phyloP scores from a whole-genome alignment of 768 basidiomycete genomes.

The Mrakia blollopis region DNA sequence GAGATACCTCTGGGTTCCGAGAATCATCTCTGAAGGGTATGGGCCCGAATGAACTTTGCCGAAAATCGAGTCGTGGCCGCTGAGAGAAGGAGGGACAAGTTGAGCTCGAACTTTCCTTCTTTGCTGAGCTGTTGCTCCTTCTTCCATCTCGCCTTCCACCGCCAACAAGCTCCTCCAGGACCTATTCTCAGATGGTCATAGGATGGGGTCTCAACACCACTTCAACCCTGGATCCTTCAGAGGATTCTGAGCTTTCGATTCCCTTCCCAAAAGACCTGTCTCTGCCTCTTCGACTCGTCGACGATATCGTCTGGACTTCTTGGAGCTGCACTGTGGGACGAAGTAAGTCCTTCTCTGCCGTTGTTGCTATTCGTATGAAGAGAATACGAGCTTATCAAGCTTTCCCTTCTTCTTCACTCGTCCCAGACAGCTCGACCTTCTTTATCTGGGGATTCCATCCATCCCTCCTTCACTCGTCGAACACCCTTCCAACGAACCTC shows the following conservation, averaged over 20 bases:
- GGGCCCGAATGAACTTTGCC: too few relatives aligned
- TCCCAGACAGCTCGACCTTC: not conserved
- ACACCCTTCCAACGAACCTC: not conserved
- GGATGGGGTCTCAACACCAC: slow-evolving; percentile 8
- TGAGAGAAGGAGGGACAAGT: too few relatives aligned
- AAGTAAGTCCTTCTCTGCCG: not conserved
- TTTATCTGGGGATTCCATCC: slow-evolving; percentile 18
- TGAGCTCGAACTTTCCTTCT: too few relatives aligned
- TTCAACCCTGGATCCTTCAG: slow-evolving; percentile 3
- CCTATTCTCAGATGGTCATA: not conserved
- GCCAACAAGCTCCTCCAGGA: too few relatives aligned
- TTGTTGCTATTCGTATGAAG: not conserved
- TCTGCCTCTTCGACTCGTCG: not conserved
- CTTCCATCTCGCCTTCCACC: too few relatives aligned
- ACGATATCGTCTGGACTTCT: slow-evolving; percentile 17
- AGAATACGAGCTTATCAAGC: not conserved
- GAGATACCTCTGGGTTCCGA: too few relatives aligned
- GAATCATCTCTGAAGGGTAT: too few relatives aligned
- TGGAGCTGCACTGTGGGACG: slow-evolving; percentile 5
- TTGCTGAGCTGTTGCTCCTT: too few relatives aligned
- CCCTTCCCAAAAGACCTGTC: not conserved
- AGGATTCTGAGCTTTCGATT: not conserved
- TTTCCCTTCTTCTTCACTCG: not conserved
- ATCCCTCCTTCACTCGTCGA: not conserved
- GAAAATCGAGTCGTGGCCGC: too few relatives aligned